phyloP scores from a whole-genome alignment of 768 basidiomycete species.

The Agrocybe pediades region DNA sequence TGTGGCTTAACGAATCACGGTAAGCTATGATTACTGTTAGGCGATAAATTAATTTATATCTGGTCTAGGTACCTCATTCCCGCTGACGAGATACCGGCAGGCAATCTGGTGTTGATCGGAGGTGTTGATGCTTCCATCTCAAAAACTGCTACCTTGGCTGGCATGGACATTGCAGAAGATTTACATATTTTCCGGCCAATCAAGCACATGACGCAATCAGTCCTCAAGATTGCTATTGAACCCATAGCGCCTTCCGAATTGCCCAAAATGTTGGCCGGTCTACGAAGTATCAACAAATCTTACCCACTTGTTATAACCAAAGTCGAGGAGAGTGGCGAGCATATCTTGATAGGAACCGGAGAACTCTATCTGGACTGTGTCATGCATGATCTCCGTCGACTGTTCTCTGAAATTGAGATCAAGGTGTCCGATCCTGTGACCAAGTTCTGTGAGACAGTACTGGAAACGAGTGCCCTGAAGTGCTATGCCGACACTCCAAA shows the following conservation, averaged over 20 bases:
- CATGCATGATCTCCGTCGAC: conserved; percentile 88
- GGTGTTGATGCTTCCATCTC: conserved; percentile 94
- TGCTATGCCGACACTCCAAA: conserved; percentile 99
- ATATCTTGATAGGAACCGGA: conserved; percentile 95
- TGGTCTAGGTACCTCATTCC: conserved; percentile 83
- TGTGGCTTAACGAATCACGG: conserved; percentile 93
- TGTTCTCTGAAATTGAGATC: conserved; percentile 99
- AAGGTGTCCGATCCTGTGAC: conserved; percentile 99
- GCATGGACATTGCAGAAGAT: conserved; percentile 76
- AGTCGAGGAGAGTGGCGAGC: conserved; percentile 98
- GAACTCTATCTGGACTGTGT: conserved; percentile 97
- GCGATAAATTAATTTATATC: neutral
- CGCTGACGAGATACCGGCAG: conserved; percentile 84
- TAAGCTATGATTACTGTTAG: conserved; percentile 31
- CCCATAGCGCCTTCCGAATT: conserved; percentile 97
- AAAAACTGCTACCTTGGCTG: conserved; percentile 90
- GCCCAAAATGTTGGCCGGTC: conserved; percentile 97
- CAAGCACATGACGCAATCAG: conserved; percentile 95
- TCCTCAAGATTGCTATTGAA: conserved; percentile 97
- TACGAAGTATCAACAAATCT: conserved; percentile 96
- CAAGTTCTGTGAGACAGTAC: conserved; percentile 96
- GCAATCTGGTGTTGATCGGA: conserved; percentile 90
- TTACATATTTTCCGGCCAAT: conserved; percentile 95
- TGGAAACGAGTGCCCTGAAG: conserved; percentile 97
- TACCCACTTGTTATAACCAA: conserved; percentile 94